Evolutionary conservation across 805 yeast genomes (phyloP), one percentile per base, ranked within the genome.

Genomic region (Cyberlindnera euphorbiiphila): DNA sequence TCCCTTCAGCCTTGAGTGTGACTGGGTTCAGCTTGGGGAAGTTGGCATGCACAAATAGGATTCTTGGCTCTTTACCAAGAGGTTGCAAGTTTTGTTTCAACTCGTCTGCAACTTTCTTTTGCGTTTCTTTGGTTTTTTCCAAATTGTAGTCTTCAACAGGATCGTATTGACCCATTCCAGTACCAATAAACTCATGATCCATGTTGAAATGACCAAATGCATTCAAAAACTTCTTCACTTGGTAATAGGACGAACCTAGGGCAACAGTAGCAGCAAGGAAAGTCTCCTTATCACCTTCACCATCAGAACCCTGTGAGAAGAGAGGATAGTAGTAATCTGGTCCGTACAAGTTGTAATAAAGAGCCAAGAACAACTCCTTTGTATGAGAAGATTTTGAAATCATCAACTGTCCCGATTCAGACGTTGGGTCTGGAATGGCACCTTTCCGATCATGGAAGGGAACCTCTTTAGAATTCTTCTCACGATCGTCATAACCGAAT

Each of bases 1-100:
- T 65, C 3, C 65, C 66, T 5, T 62, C 63, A n/a, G 52, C 42
- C 39, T 64, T 68, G 42, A 80, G 62, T 12, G 60, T 59, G 66
- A 79, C 72, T 2, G 86, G 85, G 50, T 81, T 76, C 41, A 80
- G 58, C 54, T 81, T 81, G 7, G 85, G 85, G 60, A 68, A 72
- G 53, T 81, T 80, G 24, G 84, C 76, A 53, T 81, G 87, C 34
- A 79, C 71, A 49, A 81, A 80, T 41, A 78, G 49, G 13, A 62
- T 53, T 25, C 51, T 50, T 31, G 69, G 66, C n/a, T 39, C 49
- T 32, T 45, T 49, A 7, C 36, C 29, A 4, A 39, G 27, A 9
- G 40, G 39, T 20, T 42, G 45, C 12, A 52, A 18, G 6, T 43
- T 41, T 25, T 50, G 52, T 15, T 38, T 38, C 11, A 46, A 28